phyloP scores from a whole-genome alignment of 1,284 basidiomycete species.

The Trametes versicolor region DNA sequence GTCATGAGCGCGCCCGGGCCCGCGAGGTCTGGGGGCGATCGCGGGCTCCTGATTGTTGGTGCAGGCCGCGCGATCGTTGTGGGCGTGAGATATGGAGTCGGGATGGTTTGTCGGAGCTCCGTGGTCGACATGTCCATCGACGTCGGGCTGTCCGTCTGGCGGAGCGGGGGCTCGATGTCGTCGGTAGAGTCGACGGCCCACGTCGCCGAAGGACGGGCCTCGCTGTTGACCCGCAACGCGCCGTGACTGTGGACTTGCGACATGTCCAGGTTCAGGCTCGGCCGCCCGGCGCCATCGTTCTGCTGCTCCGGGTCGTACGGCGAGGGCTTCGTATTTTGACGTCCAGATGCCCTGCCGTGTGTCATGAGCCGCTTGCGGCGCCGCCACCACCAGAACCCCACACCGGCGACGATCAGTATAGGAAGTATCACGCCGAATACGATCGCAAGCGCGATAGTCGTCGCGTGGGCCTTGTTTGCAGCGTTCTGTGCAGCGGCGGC shows the following conservation, averaged over 20 bases:
- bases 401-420: slow-evolving; percentile 27
- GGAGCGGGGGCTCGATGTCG: slow-evolving; percentile 3
- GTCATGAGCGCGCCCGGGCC: slow-evolving; percentile 11
- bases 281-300: slow-evolving; percentile 19
- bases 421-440: slow-evolving; percentile 37
- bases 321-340: slow-evolving; percentile 35
- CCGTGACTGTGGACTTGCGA: slow-evolving; percentile 20
- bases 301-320: slow-evolving; percentile 18
- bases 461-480: slow-evolving; percentile 28
- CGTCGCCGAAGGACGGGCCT: slow-evolving; percentile 18
- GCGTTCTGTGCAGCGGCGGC: slow-evolving; percentile 17
- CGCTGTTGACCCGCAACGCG: slow-evolving; percentile 25
- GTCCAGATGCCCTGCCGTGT: slow-evolving; percentile 22
- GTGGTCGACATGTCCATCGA: slow-evolving; percentile 34
- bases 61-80: slow-evolving; percentile 23
- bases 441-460: slow-evolving; percentile 38
- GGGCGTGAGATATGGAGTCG: slow-evolving; percentile 30
- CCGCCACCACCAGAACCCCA: slow-evolving; percentile 35
- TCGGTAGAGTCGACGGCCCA: slow-evolving; percentile 30
- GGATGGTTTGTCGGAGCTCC: slow-evolving; percentile 21
- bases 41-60: not conserved
- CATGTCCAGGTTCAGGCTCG: slow-evolving; percentile 35
- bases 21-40: slow-evolving; percentile 3
- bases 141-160: slow-evolving; percentile 31
- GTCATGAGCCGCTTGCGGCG: slow-evolving; percentile 21